Percentiles rank a stretch among this genome's conserved stretches.
Evolutionary conservation across 495 filamentous ascomycete species (phyloP).

Genomic region (Podospora pseudoanserina): DNA sequence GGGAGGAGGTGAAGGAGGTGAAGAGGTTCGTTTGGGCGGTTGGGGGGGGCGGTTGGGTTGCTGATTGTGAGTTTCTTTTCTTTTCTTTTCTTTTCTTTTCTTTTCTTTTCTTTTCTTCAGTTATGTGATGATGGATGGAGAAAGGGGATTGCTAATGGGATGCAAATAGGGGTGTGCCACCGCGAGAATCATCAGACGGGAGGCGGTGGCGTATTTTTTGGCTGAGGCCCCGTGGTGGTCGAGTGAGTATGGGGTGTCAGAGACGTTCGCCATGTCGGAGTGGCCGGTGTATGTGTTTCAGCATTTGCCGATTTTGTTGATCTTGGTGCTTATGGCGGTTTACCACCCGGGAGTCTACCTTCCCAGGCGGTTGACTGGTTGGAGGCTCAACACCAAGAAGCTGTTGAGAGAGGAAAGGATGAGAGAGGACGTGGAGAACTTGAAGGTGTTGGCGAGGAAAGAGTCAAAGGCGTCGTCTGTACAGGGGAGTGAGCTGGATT

Average conservation of each 20-base stretch:
- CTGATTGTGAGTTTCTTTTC: constrained; percentile 11
- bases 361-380: constrained; percentile 13
- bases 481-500: neutral
- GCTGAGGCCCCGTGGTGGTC: neutral
- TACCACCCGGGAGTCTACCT: constrained; percentile 16
- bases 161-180: constrained; percentile 5
- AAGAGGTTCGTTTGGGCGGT: constrained; percentile 11
- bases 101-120: neutral
- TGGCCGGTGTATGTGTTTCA: constrained; percentile 19
- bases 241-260: neutral
- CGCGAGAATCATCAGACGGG: constrained; percentile 5
- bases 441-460: neutral
- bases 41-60: neutral
- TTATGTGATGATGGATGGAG: no score
- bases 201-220: neutral
- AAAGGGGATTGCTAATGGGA: neutral
- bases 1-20: neutral
- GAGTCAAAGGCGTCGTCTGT: neutral
- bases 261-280: constrained; percentile 10
- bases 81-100: no score
- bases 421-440: neutral
- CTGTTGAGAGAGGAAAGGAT: constrained; percentile 3
- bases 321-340: constrained; percentile 10
- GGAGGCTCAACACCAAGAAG: neutral
- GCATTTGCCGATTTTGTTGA: constrained; percentile 4